Conservation (phyloP, 306 rosid genomes). For the Phaseolus lunatus region DNA sequence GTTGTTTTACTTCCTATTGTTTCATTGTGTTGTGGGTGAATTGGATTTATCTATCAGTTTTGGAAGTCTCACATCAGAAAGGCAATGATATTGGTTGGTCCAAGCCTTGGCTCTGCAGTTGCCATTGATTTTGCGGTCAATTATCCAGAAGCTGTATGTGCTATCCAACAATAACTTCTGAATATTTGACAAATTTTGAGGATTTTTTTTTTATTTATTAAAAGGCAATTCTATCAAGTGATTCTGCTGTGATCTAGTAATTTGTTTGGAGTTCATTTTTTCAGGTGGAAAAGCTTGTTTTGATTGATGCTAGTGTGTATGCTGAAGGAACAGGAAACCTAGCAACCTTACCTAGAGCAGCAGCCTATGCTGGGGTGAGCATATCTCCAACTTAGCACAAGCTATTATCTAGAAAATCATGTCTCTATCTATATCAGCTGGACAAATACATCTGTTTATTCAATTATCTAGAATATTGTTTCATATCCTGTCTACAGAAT, state of each 20-base stretch:
- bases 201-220: not conserved
- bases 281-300: slow-evolving; percentile 84
- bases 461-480: not conserved
- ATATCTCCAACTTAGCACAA: slow-evolving; percentile 17
- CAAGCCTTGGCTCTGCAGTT: slow-evolving; percentile 91
- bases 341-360: slow-evolving; percentile 62
- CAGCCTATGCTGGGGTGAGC: slow-evolving; percentile 77
- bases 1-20: slow-evolving; percentile 11
- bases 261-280: slow-evolving; percentile 40
- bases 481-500: not conserved
- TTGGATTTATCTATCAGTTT: slow-evolving; percentile 58
- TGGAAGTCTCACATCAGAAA: slow-evolving; percentile 74
- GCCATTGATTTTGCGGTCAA: slow-evolving; percentile 81
- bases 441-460: not conserved
- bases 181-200: not conserved
- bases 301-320: slow-evolving; percentile 85
- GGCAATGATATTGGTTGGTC: slow-evolving; percentile 83
- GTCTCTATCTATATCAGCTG: not conserved
- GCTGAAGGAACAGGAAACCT: slow-evolving; percentile 73
- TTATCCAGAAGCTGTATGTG: slow-evolving; percentile 83
- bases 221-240: not conserved
- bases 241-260: slow-evolving; percentile 1
- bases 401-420: not conserved
- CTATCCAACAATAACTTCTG: slow-evolving; percentile 18
- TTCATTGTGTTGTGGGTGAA: slow-evolving; percentile 13